Evolutionary conservation across 768 basidiomycete species (phyloP), one percentile per base, ranked within the genome.

Genomic region (Mrakia frigida): DNA sequence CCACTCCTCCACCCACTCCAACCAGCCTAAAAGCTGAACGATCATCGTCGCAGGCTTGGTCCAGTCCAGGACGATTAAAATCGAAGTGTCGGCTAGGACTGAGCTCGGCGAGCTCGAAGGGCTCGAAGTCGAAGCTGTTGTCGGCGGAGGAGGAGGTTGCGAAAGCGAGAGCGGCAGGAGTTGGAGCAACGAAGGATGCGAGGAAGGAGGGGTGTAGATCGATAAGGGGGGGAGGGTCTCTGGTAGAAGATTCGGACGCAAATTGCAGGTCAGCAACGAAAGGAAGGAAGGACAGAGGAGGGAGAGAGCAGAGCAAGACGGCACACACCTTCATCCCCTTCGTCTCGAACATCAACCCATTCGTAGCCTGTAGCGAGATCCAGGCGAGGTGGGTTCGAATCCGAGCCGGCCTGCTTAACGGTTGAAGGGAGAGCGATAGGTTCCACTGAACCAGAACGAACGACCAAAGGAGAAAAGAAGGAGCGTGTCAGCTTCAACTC

Each of bases 321-420:
- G 53, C 37, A 84, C 89, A 78, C 77, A 90, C 95, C 95, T 89
- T 97, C 94, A 81, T 97, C 95, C 6, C 89, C 94, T 37, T 97
- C 95, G 80, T 98, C 94, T 71, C 90, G 86, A 37, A 97, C 88
- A 81, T 97, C 92, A 5, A 92, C 87, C 87, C 93, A 96, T 80
- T 95, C 92, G 81, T 95, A 98, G 53, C 94, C 94, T 79, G 98
- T 82, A 0, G 93, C 92, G 83, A 95, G 91, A 80, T 94, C 92
- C 59, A 61, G 65, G 77, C 68, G 65, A 56, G n/a, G n/a, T n/a
- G n/a, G n/a, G n/a, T n/a, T n/a, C n/a, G n/a, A n/a, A n/a, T n/a
- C n/a, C 28, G 10, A 4, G 28, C 35, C 87, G 86, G 77, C 89
- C 88, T 78, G 89, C 88, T 79, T 87, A 87, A 67, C 83, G 85